Evolutionary conservation across 1,139 yeast species (phyloP), one percentile per base, ranked within the genome.

Genomic region (Taphrina communis): DNA sequence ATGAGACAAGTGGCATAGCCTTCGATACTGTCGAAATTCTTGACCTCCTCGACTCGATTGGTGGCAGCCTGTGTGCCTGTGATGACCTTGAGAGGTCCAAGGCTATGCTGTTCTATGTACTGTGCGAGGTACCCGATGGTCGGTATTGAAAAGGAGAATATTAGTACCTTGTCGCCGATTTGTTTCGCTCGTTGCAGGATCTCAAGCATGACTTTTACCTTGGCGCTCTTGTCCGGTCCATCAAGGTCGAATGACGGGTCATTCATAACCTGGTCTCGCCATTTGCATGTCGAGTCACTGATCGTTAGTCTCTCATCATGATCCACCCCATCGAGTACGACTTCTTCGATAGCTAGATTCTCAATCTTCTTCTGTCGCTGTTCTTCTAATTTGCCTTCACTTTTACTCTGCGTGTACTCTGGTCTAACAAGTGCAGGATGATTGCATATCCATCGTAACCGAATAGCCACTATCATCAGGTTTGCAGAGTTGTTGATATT

Each of bases 1-100:
- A 93, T 78, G 17, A 92, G 79, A 19, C 92, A 76, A 0, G 92
- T 83, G 3, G 65, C 51, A 31, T 41, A 41, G 42, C 51, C 38
- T 21, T 46, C 31, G 14, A 41, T 36, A 11, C n/a, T n/a, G 46
- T 60, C 48, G 57, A 60, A 60, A 6, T 31, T 9, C 35, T 31
- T 36, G 31, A 50, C 51, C 8, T 46, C 56, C 21, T 46, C 38
- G 6, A 41, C 52, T 0, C 65, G 65, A 6, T 19, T 9, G 12
- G 12, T 3, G 35, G 51, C 51, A 9, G 12, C 42, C 12, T 14
- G 21, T 36, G 44, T 31, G 12, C 65, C 65, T 19, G 55, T 50
- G 39, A 60, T 36, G 44, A 41, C 17, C 31, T 21, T 17, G 12
- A 9, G 31, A 11, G 53, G 55, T 6, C 57, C 57, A 17, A 60